A percentile compares a stretch with the other conserved stretches of the same genome.
Evolutionary conservation across 495 filamentous ascomycete genomes (phyloP).

Genomic region (Venustampulla echinocandica): DNA sequence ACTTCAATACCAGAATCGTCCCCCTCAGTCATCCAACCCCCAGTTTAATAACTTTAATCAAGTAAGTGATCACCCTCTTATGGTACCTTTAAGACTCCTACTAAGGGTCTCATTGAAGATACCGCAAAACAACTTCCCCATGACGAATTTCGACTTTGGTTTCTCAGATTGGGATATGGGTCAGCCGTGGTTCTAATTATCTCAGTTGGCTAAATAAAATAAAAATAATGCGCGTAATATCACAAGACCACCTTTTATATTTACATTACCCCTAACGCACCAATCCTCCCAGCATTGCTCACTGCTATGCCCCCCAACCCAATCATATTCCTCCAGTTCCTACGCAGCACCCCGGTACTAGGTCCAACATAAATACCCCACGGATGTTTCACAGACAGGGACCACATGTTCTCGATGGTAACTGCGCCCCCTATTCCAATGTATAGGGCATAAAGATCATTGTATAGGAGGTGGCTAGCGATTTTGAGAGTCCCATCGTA

Average conservation of each 20-base stretch:
- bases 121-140: background rate
- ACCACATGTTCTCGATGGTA: conserved; percentile 25
- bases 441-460: conserved; percentile 26
- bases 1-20: too few species aligned
- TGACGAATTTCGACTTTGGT: conserved; percentile 11
- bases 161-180: conserved; percentile 14
- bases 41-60: conserved; percentile 1
- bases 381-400: conserved; percentile 26
- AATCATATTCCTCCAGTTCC: conserved; percentile 8
- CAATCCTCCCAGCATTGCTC: background rate
- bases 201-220: background rate
- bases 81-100: too few species aligned
- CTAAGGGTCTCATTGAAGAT: too few species aligned
- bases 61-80: too few species aligned
- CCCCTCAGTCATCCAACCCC: too few species aligned
- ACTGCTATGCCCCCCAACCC: background rate
- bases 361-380: conserved; percentile 29
- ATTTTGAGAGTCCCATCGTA: conserved; percentile 28
- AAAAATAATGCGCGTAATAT: background rate
- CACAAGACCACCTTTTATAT: background rate
- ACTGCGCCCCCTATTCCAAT: conserved; percentile 5
- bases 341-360: conserved; percentile 17
- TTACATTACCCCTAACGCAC: background rate
- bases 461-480: conserved; percentile 28
- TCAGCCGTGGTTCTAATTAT: conserved; percentile 9